Conservation (phyloP, 441 rosid genomes). For the Aleurites moluccanus region DNA sequence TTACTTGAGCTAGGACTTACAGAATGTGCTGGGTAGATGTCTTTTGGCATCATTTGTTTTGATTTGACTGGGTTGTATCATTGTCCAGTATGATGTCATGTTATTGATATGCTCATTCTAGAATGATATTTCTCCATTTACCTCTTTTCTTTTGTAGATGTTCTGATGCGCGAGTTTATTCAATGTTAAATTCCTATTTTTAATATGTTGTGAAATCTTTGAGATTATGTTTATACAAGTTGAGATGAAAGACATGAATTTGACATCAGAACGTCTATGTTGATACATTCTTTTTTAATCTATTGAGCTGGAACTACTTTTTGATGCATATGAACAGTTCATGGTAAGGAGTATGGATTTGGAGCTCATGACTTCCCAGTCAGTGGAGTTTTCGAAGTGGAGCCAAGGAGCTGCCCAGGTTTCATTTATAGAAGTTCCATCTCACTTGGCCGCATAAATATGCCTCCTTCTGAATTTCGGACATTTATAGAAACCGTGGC, state of each 20-base stretch:
- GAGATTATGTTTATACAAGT: background rate
- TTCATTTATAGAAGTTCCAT: constrained; percentile 60
- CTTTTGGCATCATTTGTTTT: background rate
- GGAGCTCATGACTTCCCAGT: constrained; percentile 83
- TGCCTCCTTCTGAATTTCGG: constrained; percentile 54
- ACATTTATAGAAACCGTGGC: constrained; percentile 60
- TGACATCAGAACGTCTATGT: constrained; percentile 7
- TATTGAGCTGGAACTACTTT: constrained; percentile 8
- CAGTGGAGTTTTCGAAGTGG: constrained; percentile 86
- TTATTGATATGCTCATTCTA: background rate
- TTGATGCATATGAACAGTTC: constrained; percentile 44
- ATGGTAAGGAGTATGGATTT: constrained; percentile 78
- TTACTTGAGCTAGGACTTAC: background rate
- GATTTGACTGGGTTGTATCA: background rate
- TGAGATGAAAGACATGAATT: constrained; percentile 9
- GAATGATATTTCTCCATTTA: background rate
- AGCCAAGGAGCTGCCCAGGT: constrained; percentile 75
- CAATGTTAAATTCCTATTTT: background rate
- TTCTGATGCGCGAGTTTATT: background rate
- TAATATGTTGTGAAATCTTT: background rate
- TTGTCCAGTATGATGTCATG: background rate
- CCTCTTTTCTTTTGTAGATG: background rate
- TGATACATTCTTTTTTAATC: background rate
- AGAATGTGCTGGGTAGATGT: too few species aligned
- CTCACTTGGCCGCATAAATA: constrained; percentile 41